phyloP scores from a whole-genome alignment of 768 basidiomycete genomes.

The Podaxis pistillaris region DNA sequence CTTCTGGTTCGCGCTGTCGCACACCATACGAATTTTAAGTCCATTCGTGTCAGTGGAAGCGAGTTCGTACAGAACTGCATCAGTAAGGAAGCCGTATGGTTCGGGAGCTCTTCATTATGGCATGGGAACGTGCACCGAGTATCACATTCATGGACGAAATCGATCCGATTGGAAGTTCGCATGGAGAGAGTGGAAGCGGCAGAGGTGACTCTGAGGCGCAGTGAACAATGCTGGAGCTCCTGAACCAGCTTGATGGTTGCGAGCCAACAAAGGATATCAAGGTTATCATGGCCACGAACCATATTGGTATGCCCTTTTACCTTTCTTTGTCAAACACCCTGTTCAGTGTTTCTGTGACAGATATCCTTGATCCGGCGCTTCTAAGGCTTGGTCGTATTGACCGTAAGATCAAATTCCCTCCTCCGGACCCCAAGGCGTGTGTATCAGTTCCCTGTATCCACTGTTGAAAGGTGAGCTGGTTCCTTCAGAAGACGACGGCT shows the following conservation, averaged over 20 bases:
- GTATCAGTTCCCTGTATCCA: conserved; percentile 97
- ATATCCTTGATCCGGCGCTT: conserved; percentile 92
- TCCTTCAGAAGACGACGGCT: no score
- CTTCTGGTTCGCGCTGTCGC: no score
- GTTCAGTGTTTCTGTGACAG: conserved; percentile 33
- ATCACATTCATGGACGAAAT: conserved; percentile 99
- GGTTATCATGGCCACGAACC: conserved; percentile 94
- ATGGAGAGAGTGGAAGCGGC: conserved; percentile 23
- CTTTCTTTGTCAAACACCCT: background rate
- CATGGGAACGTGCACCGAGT: no score
- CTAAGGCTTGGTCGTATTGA: conserved; percentile 97
- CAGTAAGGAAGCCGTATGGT: no score
- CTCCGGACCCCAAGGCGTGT: conserved; percentile 94
- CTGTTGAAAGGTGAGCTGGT: conserved; percentile 72
- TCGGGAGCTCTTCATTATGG: no score
- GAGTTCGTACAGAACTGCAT: no score
- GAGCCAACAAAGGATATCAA: conserved; percentile 99
- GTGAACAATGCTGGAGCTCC: conserved; percentile 84
- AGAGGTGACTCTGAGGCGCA: conserved; percentile 43
- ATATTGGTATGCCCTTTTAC: conserved; percentile 60
- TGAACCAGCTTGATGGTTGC: conserved; percentile 89
- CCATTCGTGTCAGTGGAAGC: no score
- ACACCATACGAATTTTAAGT: no score
- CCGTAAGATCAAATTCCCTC: conserved; percentile 96
- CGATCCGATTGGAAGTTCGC: conserved; percentile 83